Evolutionary conservation across 2,329 filamentous ascomycete species (phyloP), one percentile per base, ranked within the genome.

Genomic region (Coniochaeta prunicola): DNA sequence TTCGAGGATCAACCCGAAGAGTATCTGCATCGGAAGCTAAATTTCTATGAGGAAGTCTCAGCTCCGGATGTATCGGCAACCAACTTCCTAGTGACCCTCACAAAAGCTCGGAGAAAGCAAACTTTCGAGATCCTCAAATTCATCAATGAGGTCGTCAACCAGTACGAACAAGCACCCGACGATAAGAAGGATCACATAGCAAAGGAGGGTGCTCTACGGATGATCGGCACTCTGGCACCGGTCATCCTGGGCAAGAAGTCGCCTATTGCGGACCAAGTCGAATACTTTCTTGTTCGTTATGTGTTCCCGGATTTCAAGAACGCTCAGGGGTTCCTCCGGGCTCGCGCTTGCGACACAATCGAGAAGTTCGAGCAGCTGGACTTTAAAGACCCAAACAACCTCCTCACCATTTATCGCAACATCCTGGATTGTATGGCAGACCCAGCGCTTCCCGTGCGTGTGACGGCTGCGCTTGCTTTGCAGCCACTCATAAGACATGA

Each of bases 281-380:
- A 99, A 74, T 97, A 96, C 74, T 99, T 99, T 80, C 89, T 99
- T 65, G 93, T 97, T 57, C 90, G 93, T 69, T 96, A 97, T 69
- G 94, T 99, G 59, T 97, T 99, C 79, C 94, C 94, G 53, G 94
- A 99, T 69, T 99, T 99, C 79, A 87, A 91, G 66, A 97, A 91
- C 75, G 81, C 86, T 15, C 90, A 96, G 70, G 94, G 93, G 36
- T 97, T 92, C 77, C 85, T 99, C 55, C 89, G 94, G 59, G 94
- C 94, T 34, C 88, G 94, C 64, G 94, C 94, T 64, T 99, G 94
- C 74, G 93, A 99, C 71, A 97, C 93, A 0, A 85, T 99, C 61
- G 94, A 97, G 79, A 97, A 97, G 76, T 99, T 97, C 64, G 92
- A 97, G 76, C 88, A 93, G 73, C 86, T 97, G 63, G 90, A 99